phyloP scores from a whole-genome alignment of 495 filamentous ascomycete genomes.

The Daldinia decipiens region DNA sequence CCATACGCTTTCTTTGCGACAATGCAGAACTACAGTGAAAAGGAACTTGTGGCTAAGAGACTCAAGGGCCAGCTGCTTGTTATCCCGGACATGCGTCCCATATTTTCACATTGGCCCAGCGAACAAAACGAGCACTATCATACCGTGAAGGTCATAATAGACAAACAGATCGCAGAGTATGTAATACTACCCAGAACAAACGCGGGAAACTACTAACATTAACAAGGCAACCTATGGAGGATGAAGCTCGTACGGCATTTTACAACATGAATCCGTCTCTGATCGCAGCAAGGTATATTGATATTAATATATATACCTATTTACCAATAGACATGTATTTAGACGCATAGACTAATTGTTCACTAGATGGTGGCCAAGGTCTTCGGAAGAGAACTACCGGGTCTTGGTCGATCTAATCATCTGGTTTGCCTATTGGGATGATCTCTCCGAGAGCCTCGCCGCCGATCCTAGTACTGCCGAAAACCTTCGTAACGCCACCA shows the following conservation, averaged over 20 bases:
- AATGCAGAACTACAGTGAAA: conserved; percentile 35
- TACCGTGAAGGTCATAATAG: conserved; percentile 27
- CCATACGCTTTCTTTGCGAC: background rate
- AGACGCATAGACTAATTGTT: background rate
- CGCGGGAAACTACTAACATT: conserved; percentile 5
- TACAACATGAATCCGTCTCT: conserved; percentile 33
- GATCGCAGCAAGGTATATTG: conserved; percentile 38
- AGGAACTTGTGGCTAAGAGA: conserved; percentile 28
- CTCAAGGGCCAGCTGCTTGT: conserved; percentile 41
- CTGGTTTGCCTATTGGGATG: conserved; percentile 45
- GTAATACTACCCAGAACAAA: background rate
- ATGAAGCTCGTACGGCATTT: conserved; percentile 33
- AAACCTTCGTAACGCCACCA: conserved; percentile 33
- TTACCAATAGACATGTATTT: background rate
- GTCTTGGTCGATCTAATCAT: conserved; percentile 39
- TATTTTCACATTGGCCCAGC: conserved; percentile 41
- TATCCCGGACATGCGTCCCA: conserved; percentile 43
- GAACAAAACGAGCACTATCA: conserved; percentile 38
- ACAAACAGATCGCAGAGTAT: conserved; percentile 38
- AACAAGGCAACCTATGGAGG: conserved; percentile 20
- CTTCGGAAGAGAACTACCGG: conserved; percentile 27
- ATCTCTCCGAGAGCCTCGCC: conserved; percentile 35
- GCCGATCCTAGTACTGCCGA: conserved; percentile 33
- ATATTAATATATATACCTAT: too few relatives aligned
- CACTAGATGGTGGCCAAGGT: conserved; percentile 43